phyloP scores from a whole-genome alignment of 148 eudicot genomes.

The Chenopodium suecicum region DNA sequence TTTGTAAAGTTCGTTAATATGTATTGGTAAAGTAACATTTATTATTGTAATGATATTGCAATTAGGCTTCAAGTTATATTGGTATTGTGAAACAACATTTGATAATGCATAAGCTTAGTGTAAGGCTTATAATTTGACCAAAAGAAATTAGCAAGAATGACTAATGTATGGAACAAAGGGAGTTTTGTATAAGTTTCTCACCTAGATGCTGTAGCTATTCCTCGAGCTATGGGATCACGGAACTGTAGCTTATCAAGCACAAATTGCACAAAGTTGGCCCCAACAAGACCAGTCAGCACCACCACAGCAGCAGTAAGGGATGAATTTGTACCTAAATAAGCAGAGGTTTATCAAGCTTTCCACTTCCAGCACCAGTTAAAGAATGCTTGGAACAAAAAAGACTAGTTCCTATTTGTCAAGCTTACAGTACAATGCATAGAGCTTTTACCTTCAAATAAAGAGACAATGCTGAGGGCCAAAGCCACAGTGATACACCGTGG shows the following conservation, averaged over 20 bases:
- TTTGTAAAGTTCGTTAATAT: too few species aligned
- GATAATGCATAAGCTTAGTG: neutral
- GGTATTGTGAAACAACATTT: too few species aligned
- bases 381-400: neutral
- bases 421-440: neutral
- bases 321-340: constrained; percentile 69
- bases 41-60: neutral
- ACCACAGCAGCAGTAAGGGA: constrained; percentile 96
- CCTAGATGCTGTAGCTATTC: constrained; percentile 99
- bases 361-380: neutral
- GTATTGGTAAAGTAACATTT: too few species aligned
- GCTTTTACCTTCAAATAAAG: constrained; percentile 73
- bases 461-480: constrained; percentile 91
- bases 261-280: constrained; percentile 93
- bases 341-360: constrained; percentile 7
- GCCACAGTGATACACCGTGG: constrained; percentile 99
- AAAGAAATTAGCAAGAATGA: neutral
- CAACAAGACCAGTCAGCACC: constrained; percentile 91
- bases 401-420: neutral
- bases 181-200: constrained; percentile 13
- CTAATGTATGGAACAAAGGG: neutral
- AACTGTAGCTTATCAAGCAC: constrained; percentile 75
- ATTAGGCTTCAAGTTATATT: too few species aligned
- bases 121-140: neutral
- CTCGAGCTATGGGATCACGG: constrained; percentile 93